phyloP scores from a whole-genome alignment of 306 rosid genomes.

The Trifolium dubium region DNA sequence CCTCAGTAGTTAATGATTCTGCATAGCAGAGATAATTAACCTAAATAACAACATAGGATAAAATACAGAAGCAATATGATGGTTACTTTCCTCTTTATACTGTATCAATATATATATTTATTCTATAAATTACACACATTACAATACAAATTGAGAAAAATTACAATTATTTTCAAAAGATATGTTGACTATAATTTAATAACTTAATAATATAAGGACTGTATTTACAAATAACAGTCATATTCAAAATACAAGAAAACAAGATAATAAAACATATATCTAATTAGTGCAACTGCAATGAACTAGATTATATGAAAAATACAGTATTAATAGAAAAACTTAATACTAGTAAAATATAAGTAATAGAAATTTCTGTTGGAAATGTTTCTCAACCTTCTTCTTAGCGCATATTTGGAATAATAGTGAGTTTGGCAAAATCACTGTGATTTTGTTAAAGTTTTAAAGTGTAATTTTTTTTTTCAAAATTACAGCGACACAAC shows the following conservation, averaged over 20 bases:
- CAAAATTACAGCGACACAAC: not conserved
- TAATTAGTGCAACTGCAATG: constrained; percentile 41
- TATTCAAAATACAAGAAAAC: constrained; percentile 43
- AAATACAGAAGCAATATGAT: constrained; percentile 15
- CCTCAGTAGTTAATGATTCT: constrained; percentile 3
- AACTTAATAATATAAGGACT: constrained; percentile 43
- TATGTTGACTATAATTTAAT: constrained; percentile 34
- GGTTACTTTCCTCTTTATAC: constrained; percentile 1
- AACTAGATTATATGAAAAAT: constrained; percentile 48
- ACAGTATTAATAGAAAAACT: constrained; percentile 45
- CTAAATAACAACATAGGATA: not conserved
- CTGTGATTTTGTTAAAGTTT: not conserved
- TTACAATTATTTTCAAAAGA: constrained; percentile 11
- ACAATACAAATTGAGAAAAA: constrained; percentile 27
- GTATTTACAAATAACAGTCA: constrained; percentile 54
- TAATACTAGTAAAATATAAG: constrained; percentile 31
- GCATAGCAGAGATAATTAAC: not conserved
- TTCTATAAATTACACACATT: not conserved
- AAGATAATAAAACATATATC: constrained; percentile 42
- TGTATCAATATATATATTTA: not conserved
- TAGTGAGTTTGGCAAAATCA: too few relatives aligned
- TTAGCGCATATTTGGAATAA: not conserved
- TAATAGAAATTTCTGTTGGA: constrained; percentile 29
- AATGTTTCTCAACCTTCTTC: constrained; percentile 22
- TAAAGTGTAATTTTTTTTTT: not conserved